Base-by-base conservation (phyloP, 1,284 basidiomycete genomes). In the Boletus sp. region DNA sequence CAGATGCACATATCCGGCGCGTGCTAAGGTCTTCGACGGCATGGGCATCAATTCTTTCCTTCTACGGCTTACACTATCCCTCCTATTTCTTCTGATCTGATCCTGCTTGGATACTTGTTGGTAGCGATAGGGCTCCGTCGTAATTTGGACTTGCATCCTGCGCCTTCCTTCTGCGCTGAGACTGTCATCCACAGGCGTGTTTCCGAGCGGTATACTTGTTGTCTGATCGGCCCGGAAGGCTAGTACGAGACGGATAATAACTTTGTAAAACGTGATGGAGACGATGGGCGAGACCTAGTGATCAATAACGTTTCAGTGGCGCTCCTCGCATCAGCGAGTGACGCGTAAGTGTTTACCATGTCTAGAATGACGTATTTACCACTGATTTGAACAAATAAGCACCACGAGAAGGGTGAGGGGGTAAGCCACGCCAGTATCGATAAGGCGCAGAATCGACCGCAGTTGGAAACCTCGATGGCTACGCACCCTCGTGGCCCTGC, bases 201-300 rank as follows among this genome's bases (percentile, higher is more conserved):
- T 16, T 19, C 2, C 44, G 9, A 43, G 17, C 7, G 23, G 23
- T 14, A 27, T 34, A 9, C 8, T 22, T 17, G 30, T n/a, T 12
- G 14, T 0, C 8, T 20, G 23, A 9, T 14, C 26, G 14, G 17
- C 13, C 2, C 25, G 45, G 16, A 17, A 16, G 17, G 38, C 7
- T 5, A 42, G 2, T 10, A 23, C 23, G 22, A 46, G 37, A 14
- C 44, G 37, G 17, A 34, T 42, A 7, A 42, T 46, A 7, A 42
- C 45, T 38, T 42, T 33, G 30, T 46, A 46, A 41, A 26, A 46
- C 17, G 37, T 26, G 44, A 46, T 41, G 8, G 45, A 34, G 19
- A 46, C 43, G 30, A 46, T 46, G 0, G 38, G 23, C 23, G 25
- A 34, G 25, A 27, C 19, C 45, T 46, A 8, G 13, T 8, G 17